Percentiles rank a stretch among this genome's conserved stretches.
Evolutionary conservation across 768 basidiomycete species (phyloP).

Genomic region (Phaeotremella skinneri): DNA sequence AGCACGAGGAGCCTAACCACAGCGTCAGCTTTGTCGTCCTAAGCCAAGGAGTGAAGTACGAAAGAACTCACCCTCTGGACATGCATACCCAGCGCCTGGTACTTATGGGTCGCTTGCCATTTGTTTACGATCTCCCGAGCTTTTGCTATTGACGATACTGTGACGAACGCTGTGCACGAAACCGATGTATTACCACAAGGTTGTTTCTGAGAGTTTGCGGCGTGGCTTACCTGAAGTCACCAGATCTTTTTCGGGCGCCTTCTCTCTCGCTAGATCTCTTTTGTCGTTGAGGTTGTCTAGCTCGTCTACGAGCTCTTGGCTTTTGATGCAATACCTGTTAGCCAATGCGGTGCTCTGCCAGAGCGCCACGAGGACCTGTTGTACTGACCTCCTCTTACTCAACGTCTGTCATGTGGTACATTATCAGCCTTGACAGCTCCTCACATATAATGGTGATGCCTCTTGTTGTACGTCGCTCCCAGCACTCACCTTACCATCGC

Average conservation of each 20-base stretch:
- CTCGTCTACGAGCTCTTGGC: not conserved
- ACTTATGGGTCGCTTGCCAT: slow-evolving; percentile 1
- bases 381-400: not conserved
- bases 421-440: not conserved
- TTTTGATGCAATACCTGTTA: no score
- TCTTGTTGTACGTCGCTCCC: no score
- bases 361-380: not conserved
- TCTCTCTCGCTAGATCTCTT: slow-evolving; percentile 5
- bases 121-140: slow-evolving; percentile 16
- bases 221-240: slow-evolving; percentile 21
- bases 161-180: slow-evolving; percentile 27
- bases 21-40: not conserved
- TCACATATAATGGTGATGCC: no score
- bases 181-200: not conserved
- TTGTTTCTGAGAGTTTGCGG: not conserved
- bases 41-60: not conserved
- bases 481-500: slow-evolving; percentile 6
- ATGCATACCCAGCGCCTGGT: slow-evolving; percentile 12
- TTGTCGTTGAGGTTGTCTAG: not conserved
- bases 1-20: slow-evolving; percentile 21
- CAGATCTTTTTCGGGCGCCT: slow-evolving; percentile 1
- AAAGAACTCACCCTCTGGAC: slow-evolving; percentile 25
- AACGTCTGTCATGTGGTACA: not conserved
- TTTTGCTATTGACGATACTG: slow-evolving; percentile 23
- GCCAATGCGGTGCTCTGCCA: no score